These are phyloP conservation scores for Jatropha curcas DNA, from an alignment of 345 rosid species.

Conservation along the genomic window DNA sequence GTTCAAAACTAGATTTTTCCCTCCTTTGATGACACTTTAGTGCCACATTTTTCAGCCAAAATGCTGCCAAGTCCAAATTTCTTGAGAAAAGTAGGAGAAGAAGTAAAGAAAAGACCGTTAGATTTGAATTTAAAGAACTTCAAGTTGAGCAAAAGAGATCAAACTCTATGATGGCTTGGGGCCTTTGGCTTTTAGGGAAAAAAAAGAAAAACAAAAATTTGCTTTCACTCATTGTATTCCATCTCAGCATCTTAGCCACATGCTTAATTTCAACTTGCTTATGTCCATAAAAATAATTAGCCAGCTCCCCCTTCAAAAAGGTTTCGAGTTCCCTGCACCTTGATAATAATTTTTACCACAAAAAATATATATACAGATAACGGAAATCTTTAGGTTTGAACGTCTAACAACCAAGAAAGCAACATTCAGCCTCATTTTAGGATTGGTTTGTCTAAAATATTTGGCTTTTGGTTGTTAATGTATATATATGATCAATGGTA, in stretches of 20 bases:
- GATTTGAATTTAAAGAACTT: slow-evolving; percentile 55
- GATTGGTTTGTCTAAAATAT: neutral
- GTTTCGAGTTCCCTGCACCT: neutral
- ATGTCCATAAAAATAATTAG: too few relatives aligned
- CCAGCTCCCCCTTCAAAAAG: neutral
- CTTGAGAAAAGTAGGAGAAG: neutral
- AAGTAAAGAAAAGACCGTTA: slow-evolving; percentile 30
- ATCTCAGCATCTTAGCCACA: too few relatives aligned
- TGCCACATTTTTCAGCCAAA: too few relatives aligned
- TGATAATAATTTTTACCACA: neutral
- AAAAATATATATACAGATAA: too few relatives aligned
- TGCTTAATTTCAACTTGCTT: too few relatives aligned
- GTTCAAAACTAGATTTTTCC: too few relatives aligned
- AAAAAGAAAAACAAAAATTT: too few relatives aligned
- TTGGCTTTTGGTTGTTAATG: neutral
- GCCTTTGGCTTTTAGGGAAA: slow-evolving; percentile 7
- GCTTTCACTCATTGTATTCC: neutral
- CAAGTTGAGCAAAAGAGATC: slow-evolving; percentile 15
- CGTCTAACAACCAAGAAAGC: too few relatives aligned
- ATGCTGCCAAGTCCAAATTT: too few relatives aligned
- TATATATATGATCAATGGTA: neutral
- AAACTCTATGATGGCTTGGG: slow-evolving; percentile 8
- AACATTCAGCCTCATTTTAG: neutral
- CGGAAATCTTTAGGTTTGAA: neutral
- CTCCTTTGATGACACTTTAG: too few relatives aligned